Base-by-base conservation (phyloP, 2,329 filamentous ascomycete genomes). In the Aaosphaeria arxii region DNA sequence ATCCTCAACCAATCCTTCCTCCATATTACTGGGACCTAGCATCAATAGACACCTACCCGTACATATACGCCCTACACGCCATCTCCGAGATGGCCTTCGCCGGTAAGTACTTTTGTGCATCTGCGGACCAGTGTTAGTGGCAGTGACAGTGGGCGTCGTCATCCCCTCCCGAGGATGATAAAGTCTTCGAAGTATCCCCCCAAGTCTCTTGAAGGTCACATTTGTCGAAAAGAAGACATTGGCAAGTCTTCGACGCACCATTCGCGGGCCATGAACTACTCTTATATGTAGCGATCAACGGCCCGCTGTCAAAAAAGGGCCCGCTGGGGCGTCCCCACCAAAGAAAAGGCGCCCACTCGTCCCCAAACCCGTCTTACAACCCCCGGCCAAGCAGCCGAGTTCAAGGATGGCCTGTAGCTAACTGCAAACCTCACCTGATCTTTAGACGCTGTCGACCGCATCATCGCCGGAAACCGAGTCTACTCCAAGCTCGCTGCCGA, bases 401-500 rank as follows among this genome's bases (percentile, higher is more conserved):
- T 13, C 45, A 45, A 54, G 46, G 56, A 56, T 56, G 41, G 42
- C 11, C 49, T 24, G 43, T 43, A 36, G 48, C 46, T 52, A 56
- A 59, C 53, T 48, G 42, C 52, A 52, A 48, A 43, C 49, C 59
- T 63, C 55, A 59, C 57, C 57, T 61, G 58, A 61, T 56, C 52
- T 50, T 45, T 48, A 75, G 82, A 86, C 70, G 73, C 76, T 51
- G 85, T 85, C 62, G 73, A 79, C 57, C 79, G 81, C 62, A 83
- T 84, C 51, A 71, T 91, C 59, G 79, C 79, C 71, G 82, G 80
- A 59, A 91, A 91, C 74, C 80, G 82, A 55, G 77, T 83, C 56
- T 91, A 87, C 85, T 84, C 85, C 35, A 75, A 79, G 49, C 81
- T 85, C 58, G 85, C 84, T 55, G 71, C 78, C 43, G 76, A 83